Evolutionary conservation across 257 asterid species (phyloP).

Genomic region (Scutellaria minor): DNA sequence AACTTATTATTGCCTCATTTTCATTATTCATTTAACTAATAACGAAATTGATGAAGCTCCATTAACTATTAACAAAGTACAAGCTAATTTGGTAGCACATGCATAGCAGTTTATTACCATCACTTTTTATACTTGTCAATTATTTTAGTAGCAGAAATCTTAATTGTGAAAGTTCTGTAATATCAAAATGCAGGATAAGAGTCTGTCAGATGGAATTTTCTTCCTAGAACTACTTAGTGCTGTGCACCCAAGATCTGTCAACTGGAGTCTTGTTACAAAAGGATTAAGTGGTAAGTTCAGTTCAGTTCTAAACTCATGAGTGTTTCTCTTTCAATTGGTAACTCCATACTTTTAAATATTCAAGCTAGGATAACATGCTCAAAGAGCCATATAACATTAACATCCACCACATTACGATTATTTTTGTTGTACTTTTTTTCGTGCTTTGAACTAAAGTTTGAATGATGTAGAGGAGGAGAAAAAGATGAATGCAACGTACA

Average conservation of each 20-base stretch:
- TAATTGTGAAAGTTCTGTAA: background rate
- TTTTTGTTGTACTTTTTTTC: background rate
- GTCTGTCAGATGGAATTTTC: conserved; percentile 81
- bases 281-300: conserved; percentile 70
- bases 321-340: background rate
- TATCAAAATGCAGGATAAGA: conserved; percentile 70
- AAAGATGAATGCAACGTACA: conserved; percentile 89
- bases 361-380: conserved; percentile 11
- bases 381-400: background rate
- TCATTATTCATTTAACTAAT: conserved; percentile 3
- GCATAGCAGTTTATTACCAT: background rate
- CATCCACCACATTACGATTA: background rate
- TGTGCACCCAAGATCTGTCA: conserved; percentile 93
- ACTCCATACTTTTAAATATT: background rate
- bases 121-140: background rate
- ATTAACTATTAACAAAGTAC: background rate
- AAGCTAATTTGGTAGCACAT: background rate
- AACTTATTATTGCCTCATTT: background rate
- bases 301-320: conserved; percentile 11
- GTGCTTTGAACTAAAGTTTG: conserved; percentile 11
- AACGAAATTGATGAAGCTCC: background rate
- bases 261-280: conserved; percentile 97
- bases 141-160: conserved; percentile 1
- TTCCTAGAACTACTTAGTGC: conserved; percentile 96
- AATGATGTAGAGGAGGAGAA: conserved; percentile 74